A percentile compares a stretch with the other conserved stretches of the same genome.
These are phyloP conservation scores for Fusarium sp. DNA, from an alignment of 2,329 filamentous ascomycete genomes.

Conservation along the genomic window DNA sequence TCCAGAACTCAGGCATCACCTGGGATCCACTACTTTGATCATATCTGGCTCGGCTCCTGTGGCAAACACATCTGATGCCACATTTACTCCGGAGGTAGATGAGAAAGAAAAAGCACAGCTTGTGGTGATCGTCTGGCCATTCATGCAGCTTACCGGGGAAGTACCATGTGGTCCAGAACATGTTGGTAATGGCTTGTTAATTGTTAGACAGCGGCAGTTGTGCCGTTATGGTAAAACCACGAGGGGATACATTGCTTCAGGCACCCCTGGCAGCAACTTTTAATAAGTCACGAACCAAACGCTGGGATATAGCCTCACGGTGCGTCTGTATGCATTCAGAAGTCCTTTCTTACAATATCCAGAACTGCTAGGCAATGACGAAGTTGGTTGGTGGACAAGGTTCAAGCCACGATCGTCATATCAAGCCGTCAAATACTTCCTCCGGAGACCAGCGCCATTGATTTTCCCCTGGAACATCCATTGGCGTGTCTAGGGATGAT, in stretches of 20 bases:
- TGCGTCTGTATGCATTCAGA: slow-evolving; percentile 22
- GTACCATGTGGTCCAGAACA: not conserved
- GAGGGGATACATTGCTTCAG: slow-evolving; percentile 2
- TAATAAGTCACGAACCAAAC: slow-evolving; percentile 29
- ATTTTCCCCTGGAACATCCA: slow-evolving; percentile 36
- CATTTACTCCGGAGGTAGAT: not conserved
- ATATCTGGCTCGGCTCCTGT: not conserved
- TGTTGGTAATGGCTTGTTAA: not conserved
- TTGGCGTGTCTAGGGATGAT: slow-evolving; percentile 21
- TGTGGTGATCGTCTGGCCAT: not conserved
- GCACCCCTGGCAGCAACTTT: slow-evolving; percentile 20
- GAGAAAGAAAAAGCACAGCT: not conserved
- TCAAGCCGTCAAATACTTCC: slow-evolving; percentile 24
- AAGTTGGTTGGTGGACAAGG: slow-evolving; percentile 12
- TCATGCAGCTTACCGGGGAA: not conserved
- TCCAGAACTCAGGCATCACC: not conserved
- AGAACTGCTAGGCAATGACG: slow-evolving; percentile 30
- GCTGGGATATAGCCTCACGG: slow-evolving; percentile 24
- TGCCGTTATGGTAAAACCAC: not conserved
- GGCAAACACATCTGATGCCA: not conserved
- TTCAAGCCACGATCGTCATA: slow-evolving; percentile 34
- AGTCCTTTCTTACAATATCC: slow-evolving; percentile 15
- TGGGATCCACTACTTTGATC: not conserved
- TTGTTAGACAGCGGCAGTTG: not conserved
- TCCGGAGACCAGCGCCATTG: slow-evolving; percentile 1